These are phyloP conservation scores for Penicillium sp. DNA, from an alignment of 2,329 filamentous ascomycete genomes.

Conservation along the genomic window DNA sequence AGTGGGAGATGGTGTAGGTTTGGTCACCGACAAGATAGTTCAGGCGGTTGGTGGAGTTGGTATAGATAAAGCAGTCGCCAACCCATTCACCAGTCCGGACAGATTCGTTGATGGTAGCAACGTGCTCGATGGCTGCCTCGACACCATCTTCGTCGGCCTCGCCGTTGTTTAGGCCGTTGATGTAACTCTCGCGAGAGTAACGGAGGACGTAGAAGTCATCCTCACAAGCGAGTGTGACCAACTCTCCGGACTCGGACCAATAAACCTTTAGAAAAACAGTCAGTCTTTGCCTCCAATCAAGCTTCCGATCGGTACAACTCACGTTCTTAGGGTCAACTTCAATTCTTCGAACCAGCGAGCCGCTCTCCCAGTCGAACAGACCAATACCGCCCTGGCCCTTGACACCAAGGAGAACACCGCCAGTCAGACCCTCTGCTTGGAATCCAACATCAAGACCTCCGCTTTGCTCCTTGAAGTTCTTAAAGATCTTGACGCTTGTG, in stretches of 20 bases:
- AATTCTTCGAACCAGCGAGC: slow-evolving; percentile 83
- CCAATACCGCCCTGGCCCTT: slow-evolving; percentile 92
- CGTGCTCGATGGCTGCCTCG: slow-evolving; percentile 91
- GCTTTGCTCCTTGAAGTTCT: slow-evolving; percentile 90
- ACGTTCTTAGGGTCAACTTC: slow-evolving; percentile 67
- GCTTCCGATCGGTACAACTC: slow-evolving; percentile 22
- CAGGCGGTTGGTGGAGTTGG: slow-evolving; percentile 89
- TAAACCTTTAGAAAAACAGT: slow-evolving; percentile 61
- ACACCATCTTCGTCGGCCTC: slow-evolving; percentile 86
- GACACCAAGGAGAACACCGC: slow-evolving; percentile 85
- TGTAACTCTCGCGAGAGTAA: slow-evolving; percentile 83
- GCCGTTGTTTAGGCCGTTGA: slow-evolving; percentile 75
- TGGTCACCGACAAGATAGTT: slow-evolving; percentile 98
- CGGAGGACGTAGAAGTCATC: slow-evolving; percentile 92
- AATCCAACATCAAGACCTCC: slow-evolving; percentile 91
- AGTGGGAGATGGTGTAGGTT: slow-evolving; percentile 95
- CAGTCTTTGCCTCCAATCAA: slow-evolving; percentile 7
- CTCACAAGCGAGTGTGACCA: slow-evolving; percentile 88
- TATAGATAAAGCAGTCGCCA: slow-evolving; percentile 98
- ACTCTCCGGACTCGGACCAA: slow-evolving; percentile 95
- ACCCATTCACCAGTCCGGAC: slow-evolving; percentile 97
- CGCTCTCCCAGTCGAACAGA: slow-evolving; percentile 93
- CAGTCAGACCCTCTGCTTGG: slow-evolving; percentile 84
- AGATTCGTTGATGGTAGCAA: slow-evolving; percentile 89
- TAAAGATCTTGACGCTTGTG: slow-evolving; percentile 94